Base-by-base conservation (phyloP, 306 rosid species). In the Lathyrus oleraceus region DNA sequence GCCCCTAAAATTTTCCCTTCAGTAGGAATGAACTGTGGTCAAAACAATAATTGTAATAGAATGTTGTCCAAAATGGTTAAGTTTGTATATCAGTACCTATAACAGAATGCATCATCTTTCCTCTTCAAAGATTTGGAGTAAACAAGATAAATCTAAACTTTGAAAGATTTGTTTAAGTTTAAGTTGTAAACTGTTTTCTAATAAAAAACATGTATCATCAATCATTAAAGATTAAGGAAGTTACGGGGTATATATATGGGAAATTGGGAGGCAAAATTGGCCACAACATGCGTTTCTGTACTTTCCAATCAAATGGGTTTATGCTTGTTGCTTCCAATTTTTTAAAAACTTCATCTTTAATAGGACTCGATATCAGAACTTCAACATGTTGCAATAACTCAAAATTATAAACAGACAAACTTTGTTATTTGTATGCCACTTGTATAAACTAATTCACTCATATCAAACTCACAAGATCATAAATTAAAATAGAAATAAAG, bases 271-370 rank as follows among this genome's bases (percentile, higher is more conserved):
- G 98, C 6, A 81, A 56, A 73, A 92, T 1, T 10, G 89, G 96
- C 67, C 96, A 25, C 49, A 79, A 0, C 73, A 71, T 51, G 61
- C 96, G 88, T 71, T 82, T 92, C 75, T 92, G 96, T 65, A 92
- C 72, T 81, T 82, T 87, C 89, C 91, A 89, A 79, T 89, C 96
- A 69, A 85, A 58, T 23, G 96, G 95, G 71, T 92, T 89, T 21
- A 92, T 43, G 71, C 87, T 76, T 48, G 82, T 81, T 38, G 92
- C 98, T 83, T 92, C 96, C 74, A 87, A 10, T 81, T 88, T 92
- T 21, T 87, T 48, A 78, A 92, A 82, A 35, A 89, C 23, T 69
- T 87, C 96, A 76, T 81, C 81, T 36, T 86, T 86, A 47, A 78
- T 76, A 2, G 95, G 85, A 70, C 39, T 77, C 5, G 95, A 91